phyloP scores from a whole-genome alignment of 495 filamentous ascomycete genomes.

The Trichocladium uniseriatum region DNA sequence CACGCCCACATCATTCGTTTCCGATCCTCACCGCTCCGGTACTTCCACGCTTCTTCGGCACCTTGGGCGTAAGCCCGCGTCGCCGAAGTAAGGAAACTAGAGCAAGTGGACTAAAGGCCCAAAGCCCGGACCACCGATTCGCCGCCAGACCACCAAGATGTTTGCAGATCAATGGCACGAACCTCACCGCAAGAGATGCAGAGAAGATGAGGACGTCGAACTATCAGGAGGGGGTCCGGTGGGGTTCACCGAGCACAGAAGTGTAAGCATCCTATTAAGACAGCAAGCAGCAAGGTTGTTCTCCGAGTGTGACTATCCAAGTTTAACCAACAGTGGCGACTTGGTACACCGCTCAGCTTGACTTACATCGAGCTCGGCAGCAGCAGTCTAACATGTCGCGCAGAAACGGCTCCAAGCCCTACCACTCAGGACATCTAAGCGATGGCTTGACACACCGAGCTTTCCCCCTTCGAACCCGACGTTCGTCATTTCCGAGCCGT shows the following conservation, averaged over 20 bases:
- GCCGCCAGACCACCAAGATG: not conserved
- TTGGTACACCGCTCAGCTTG: too few relatives aligned
- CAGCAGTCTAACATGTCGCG: conserved; percentile 4
- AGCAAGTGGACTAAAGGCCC: too few relatives aligned
- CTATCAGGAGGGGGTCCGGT: conserved; percentile 20
- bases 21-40: too few relatives aligned
- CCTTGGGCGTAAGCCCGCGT: too few relatives aligned
- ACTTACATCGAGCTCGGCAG: not conserved
- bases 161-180: conserved; percentile 17
- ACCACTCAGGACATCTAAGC: conserved; percentile 34
- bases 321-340: too few relatives aligned
- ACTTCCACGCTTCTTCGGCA: too few relatives aligned
- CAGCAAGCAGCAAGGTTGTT: not conserved
- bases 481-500: conserved; percentile 8
- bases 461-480: conserved; percentile 21
- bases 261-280: conserved; percentile 25
- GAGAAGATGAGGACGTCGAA: conserved; percentile 28
- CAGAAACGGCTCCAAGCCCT: conserved; percentile 43
- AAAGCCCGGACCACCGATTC: not conserved
- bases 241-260: conserved; percentile 41
- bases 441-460: conserved; percentile 27
- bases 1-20: too few relatives aligned
- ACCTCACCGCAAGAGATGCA: conserved; percentile 21
- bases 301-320: too few relatives aligned
- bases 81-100: too few relatives aligned